Conservation (phyloP, 2,329 filamentous ascomycete species). For the Nannizziopsis arthrosporioides region DNA sequence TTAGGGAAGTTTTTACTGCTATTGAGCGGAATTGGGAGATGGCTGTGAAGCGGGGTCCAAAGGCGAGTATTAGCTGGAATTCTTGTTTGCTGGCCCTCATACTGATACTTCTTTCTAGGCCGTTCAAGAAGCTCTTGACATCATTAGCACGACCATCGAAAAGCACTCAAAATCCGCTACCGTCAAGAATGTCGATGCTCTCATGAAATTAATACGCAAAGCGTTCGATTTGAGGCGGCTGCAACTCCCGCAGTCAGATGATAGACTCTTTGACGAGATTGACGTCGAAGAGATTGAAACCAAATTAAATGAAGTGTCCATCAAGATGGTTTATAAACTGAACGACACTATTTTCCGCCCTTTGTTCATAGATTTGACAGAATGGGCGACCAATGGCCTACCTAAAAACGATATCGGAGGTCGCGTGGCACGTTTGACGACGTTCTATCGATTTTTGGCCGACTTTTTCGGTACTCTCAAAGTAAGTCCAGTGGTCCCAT, state of each 20-base stretch:
- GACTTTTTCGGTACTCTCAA: conserved; percentile 76
- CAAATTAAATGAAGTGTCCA: conserved; percentile 54
- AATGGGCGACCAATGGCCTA: conserved; percentile 58
- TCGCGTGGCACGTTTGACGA: conserved; percentile 53
- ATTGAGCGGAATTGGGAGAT: conserved; percentile 60
- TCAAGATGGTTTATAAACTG: conserved; percentile 92
- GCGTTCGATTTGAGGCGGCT: conserved; percentile 40
- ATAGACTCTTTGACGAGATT: conserved; percentile 33
- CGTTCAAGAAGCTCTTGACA: conserved; percentile 54
- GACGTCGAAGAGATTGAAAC: conserved; percentile 50
- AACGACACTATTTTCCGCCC: conserved; percentile 90
- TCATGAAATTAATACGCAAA: conserved; percentile 52
- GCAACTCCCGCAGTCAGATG: conserved; percentile 23
- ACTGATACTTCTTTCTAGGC: conserved; percentile 39
- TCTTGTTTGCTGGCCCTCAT: neutral
- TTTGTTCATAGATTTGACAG: conserved; percentile 73
- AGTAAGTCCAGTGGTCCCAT: conserved; percentile 25
- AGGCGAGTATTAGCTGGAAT: neutral
- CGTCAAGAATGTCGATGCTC: conserved; percentile 57
- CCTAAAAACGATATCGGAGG: conserved; percentile 51
- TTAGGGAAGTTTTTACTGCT: conserved; percentile 62
- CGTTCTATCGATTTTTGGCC: conserved; percentile 68
- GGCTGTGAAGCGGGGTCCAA: conserved; percentile 50
- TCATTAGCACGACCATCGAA: conserved; percentile 61
- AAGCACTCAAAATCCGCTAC: conserved; percentile 66